phyloP scores from a whole-genome alignment of 1,284 basidiomycete genomes.

The Moesziomyces globuligerus region DNA sequence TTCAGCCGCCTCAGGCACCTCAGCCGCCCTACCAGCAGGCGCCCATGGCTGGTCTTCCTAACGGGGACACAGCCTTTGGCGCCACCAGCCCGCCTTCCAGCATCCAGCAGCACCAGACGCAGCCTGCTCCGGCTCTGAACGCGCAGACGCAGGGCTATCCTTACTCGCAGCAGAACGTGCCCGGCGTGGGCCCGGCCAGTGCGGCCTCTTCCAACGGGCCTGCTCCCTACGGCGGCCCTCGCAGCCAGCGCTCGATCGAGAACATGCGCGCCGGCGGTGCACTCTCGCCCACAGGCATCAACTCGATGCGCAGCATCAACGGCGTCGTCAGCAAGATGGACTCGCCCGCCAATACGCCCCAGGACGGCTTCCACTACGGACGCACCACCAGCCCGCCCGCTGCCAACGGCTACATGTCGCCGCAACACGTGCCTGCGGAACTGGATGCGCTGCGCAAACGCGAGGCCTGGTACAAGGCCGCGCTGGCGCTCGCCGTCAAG shows the following conservation, averaged over 20 bases:
- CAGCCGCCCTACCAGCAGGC: slow-evolving; percentile 24
- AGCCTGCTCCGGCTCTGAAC: slow-evolving; percentile 1
- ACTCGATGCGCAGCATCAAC: slow-evolving; percentile 52
- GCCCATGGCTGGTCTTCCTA: slow-evolving; percentile 8
- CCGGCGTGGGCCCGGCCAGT: slow-evolving; percentile 5
- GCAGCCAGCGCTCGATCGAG: slow-evolving; percentile 58
- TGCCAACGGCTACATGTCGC: slow-evolving; percentile 42
- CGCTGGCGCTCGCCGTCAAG: slow-evolving; percentile 79
- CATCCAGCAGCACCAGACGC: slow-evolving; percentile 29
- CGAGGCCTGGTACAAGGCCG: slow-evolving; percentile 86
- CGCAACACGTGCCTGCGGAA: slow-evolving; percentile 70
- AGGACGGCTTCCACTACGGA: slow-evolving; percentile 61
- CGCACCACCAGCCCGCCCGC: slow-evolving; percentile 31
- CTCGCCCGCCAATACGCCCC: slow-evolving; percentile 40
- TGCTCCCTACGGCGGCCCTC: slow-evolving; percentile 44
- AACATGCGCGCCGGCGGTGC: slow-evolving; percentile 53
- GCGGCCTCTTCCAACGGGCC: slow-evolving; percentile 16
- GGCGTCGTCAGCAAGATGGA: slow-evolving; percentile 50
- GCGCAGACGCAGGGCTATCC: slow-evolving; percentile 18
- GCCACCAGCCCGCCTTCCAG: slow-evolving; percentile 22
- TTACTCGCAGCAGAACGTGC: slow-evolving; percentile 20
- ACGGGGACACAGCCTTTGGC: slow-evolving; percentile 17
- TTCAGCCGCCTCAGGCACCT: slow-evolving; percentile 6
- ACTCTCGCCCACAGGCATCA: slow-evolving; percentile 37
- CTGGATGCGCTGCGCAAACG: slow-evolving; percentile 80